Evolutionary conservation across 129 eudicot genomes (phyloP).

Genomic region (Lactuca saligna): DNA sequence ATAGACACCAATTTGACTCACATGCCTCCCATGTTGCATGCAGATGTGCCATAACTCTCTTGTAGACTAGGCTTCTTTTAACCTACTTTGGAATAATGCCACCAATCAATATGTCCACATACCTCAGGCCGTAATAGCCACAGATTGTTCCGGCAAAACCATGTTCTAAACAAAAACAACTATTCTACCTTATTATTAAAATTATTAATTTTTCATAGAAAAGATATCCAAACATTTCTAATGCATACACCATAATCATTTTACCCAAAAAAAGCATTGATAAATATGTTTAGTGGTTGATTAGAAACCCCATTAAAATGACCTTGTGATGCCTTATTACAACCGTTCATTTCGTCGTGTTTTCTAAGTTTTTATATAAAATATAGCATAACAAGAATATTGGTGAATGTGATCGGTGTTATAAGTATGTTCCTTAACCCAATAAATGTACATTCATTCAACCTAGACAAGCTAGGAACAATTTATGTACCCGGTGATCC

Average conservation of each 20-base stretch:
- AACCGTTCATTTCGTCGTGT: too few species aligned
- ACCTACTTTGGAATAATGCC: slow-evolving; percentile 11
- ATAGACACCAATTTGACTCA: slow-evolving; percentile 19
- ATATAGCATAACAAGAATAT: neutral
- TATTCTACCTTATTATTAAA: neutral
- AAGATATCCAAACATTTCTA: too few species aligned
- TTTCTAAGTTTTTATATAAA: too few species aligned
- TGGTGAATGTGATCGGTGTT: neutral
- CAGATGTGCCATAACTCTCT: slow-evolving; percentile 33
- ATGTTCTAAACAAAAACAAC: slow-evolving; percentile 26
- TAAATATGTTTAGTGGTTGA: too few species aligned
- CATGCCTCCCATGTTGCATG: slow-evolving; percentile 35
- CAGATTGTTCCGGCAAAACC: slow-evolving; percentile 35
- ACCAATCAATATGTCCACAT: slow-evolving; percentile 21
- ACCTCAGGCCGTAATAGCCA: slow-evolving; percentile 17
- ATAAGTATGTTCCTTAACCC: neutral
- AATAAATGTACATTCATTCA: neutral
- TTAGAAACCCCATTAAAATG: too few species aligned
- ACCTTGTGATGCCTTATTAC: too few species aligned
- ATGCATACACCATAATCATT: too few species aligned
- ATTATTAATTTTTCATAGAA: too few species aligned
- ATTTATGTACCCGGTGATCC: neutral
- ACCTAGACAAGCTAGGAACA: too few species aligned
- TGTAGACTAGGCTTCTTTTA: slow-evolving; percentile 30
- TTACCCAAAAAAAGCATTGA: too few species aligned